Evolutionary conservation across 2,329 filamentous ascomycete genomes (phyloP), one percentile per base, ranked within the genome.

Genomic region (Aspergillus piperis): DNA sequence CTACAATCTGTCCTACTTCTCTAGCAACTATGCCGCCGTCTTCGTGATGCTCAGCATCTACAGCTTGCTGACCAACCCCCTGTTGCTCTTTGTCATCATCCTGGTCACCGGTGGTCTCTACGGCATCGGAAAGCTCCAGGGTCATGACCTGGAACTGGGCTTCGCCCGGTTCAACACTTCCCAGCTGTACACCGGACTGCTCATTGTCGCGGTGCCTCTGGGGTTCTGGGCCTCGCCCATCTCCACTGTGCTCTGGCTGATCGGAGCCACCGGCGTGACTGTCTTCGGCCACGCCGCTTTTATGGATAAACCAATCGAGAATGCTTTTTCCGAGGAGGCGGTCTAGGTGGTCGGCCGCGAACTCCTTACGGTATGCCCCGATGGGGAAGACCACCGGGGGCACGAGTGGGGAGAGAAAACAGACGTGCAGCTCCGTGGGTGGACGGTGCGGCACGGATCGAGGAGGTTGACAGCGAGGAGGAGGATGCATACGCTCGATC

Each of bases 271-370:
- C 70, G 93, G 92, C 77, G 92, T 97, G 76, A 91, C 89, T 76
- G 96, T 98, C 69, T 83, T 98, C 68, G 95, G 95, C 80, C 95
- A 99, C 82, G 95, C 95, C 70, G 86, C 92, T 65, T 87, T 98
- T 76, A 88, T 98, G 90, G 94, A 98, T 78, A 97, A 96, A 86
- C 94, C 94, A 62, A 96, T 98, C 84, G 95, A 98, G 88, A 94
- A 96, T 93, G 93, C 93, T 97, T 99, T 99, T 97, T 97, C 94
- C 86, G 95, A 96, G 93, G 95, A 99, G 94, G 94, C 95, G 93
- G 95, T 99, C 90, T 99, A 98, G 88, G 86, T 96, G 93, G 93
- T 98, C 95, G 94, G 92, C 94, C 94, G 95, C 95, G 90, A 95
- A 90, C 93, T 96, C 94, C 93, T 82, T 81, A 84, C 80, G 81